Evolutionary conservation across 805 yeast species (phyloP), one percentile per base, ranked within the genome.

Genomic region (Pichia heedii): DNA sequence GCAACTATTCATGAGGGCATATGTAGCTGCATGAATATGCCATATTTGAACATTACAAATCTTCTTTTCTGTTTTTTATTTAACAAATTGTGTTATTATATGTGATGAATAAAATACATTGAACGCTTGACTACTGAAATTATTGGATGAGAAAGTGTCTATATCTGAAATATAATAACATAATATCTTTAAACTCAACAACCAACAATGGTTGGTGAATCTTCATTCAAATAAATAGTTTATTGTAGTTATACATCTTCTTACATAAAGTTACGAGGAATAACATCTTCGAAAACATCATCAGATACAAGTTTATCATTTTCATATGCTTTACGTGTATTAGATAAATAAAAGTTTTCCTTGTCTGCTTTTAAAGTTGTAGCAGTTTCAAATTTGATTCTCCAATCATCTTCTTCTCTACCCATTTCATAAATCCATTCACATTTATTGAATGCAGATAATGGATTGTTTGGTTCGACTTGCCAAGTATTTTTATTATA

Each of bases 401-500:
- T 54, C 74, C 73, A 69, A 42, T 58, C 53, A 37, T 60, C 69
- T 36, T 56, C 58, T 4, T 58, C 65, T 51, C 73, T 63, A 9
- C 71, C 71, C 58, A 68, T 58, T n/a, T 54, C 60, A 47, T 66
- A 60, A 10, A 63, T 63, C 71, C 71, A 69, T 15, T 48, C 54
- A 49, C 70, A 65, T 47, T 64, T 58, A 46, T 63, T 66, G 34
- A 43, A 48, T 2, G 73, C 73, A 26, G 66, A 60, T 15, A 68
- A 48, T 12, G 74, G 74, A 48, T 69, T 66, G 37, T 54, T 51
- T 2, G 58, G 57, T 36, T 60, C 58, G 40, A 68, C 56, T 38
- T 47, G 57, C 68, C 71, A 69, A 11, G 54, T 41, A 46, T 69
- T 69, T 30, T 60, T 62, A 49, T 68, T 69, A 57, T 60, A 55